These are phyloP conservation scores for Tanacetum coccineum DNA, from an alignment of 129 eudicot genomes.

Conservation along the genomic window DNA sequence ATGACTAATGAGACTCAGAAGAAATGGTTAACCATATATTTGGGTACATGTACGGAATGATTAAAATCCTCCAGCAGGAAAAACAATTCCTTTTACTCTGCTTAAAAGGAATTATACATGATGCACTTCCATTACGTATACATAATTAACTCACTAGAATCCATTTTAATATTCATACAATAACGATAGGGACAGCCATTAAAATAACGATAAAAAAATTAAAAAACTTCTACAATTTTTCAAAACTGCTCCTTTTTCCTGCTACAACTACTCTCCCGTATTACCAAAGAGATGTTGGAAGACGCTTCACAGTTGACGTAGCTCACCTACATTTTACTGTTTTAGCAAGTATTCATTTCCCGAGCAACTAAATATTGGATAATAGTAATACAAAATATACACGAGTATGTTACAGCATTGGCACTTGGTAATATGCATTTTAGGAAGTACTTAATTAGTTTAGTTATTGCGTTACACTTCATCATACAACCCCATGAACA, in stretches of 20 bases:
- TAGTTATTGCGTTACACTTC: not conserved
- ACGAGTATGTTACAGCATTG: constrained; percentile 6
- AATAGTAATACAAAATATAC: constrained; percentile 3
- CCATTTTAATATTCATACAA: not conserved
- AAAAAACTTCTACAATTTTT: not conserved
- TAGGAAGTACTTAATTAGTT: constrained; percentile 1
- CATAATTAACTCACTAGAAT: constrained; percentile 4
- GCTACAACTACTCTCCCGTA: not conserved
- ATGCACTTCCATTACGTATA: not conserved
- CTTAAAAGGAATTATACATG: not conserved
- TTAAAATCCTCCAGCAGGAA: constrained; percentile 6
- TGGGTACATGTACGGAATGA: not conserved
- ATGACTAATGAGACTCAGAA: constrained; percentile 9
- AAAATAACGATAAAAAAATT: not conserved
- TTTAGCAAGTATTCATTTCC: not conserved
- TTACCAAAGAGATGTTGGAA: constrained; percentile 4
- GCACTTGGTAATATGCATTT: constrained; percentile 6
- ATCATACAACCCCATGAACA: constrained; percentile 11
- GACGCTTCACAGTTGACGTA: not conserved
- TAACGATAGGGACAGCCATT: not conserved
- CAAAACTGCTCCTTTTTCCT: not conserved
- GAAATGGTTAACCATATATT: not conserved
- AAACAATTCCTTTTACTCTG: not conserved
- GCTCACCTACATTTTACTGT: not conserved
- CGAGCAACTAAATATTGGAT: constrained; percentile 12